Base-by-base conservation (phyloP, 2,329 filamentous ascomycete species). In the Exophiala phaeomuriformis region DNA sequence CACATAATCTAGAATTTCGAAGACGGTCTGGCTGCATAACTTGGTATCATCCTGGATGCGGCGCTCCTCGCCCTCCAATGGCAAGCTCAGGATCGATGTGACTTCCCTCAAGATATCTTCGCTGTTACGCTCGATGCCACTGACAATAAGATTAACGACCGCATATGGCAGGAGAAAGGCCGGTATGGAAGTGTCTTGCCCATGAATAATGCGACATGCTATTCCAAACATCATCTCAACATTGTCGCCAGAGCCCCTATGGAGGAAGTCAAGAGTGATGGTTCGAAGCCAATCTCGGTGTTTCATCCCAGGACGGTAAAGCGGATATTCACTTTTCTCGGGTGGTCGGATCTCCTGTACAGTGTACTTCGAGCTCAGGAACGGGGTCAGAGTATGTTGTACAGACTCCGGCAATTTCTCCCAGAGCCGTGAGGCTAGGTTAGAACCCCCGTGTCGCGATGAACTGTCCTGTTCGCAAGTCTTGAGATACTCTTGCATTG, bases 111-210 rank as follows among this genome's bases (percentile, higher is more conserved):
- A 75, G 33, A 96, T 77, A 49, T 84, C 77, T 27, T 78, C 68
- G 46, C 81, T 80, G 51, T 84, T 77, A 51, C 77, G 64, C 29
- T 84, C 77, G 1, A 78, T 80, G 27, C 88, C 82, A 28, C 86
- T 86, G 7, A 95, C 76, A 19, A 96, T 80, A 31, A 91, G 80
- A 65, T 96, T 94, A 33, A 96, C 70, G 2, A 88, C 84, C 10
- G 90, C 78, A 66, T 93, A 97, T 0, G 93, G 94, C 10, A 98
- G 77, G 32, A 98, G 75, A 63, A 96, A 97, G 41, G 86, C 86
- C 0, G 90, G 82, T 32, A 95, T 90, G 0, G 86, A 85, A 7
- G 93, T 75, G 65, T 97, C 90, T 65, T 93, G 89, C 32, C 88
- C 85, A 44, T 85, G 83, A 56, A 97, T 88, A 19, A 95, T 83